Evolutionary conservation across 768 basidiomycete genomes (phyloP).

Genomic region (Kwoniella newhampshirensis): DNA sequence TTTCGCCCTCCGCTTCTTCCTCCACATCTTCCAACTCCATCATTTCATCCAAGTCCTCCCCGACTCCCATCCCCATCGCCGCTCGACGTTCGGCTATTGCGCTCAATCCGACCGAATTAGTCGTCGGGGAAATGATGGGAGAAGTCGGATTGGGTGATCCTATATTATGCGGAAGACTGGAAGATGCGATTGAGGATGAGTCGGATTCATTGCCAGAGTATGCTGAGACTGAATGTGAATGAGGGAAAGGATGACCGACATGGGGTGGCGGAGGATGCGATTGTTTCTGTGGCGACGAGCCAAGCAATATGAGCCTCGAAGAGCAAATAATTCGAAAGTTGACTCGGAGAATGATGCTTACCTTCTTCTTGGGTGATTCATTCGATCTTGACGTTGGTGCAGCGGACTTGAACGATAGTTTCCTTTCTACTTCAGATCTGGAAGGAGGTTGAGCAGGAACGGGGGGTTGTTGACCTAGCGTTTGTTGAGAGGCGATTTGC

Average conservation of each 20-base stretch:
- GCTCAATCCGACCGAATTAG: constrained; percentile 22
- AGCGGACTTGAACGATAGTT: constrained; percentile 45
- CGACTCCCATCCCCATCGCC: constrained; percentile 5
- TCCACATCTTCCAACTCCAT: constrained; percentile 50
- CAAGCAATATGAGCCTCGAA: background rate
- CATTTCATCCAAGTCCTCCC: constrained; percentile 25
- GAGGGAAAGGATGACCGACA: constrained; percentile 2
- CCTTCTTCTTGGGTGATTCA: constrained; percentile 41
- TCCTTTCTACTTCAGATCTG: constrained; percentile 46
- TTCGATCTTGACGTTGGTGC: constrained; percentile 9
- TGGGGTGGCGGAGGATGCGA: constrained; percentile 16
- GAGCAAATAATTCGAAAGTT: background rate
- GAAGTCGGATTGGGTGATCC: constrained; percentile 24
- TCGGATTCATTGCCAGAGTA: constrained; percentile 49
- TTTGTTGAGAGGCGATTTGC: background rate
- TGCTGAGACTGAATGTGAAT: constrained; percentile 2
- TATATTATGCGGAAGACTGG: constrained; percentile 15
- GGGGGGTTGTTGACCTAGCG: constrained; percentile 4
- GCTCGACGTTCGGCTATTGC: constrained; percentile 37
- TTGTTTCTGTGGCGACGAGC: constrained; percentile 1
- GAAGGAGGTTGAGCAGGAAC: constrained; percentile 40
- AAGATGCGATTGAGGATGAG: constrained; percentile 42
- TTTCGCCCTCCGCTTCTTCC: constrained; percentile 56
- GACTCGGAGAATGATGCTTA: constrained; percentile 13
- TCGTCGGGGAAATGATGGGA: constrained; percentile 23